These are phyloP conservation scores for Neodidymelliopsis sp. DNA, from an alignment of 2,329 filamentous ascomycete genomes.

Conservation along the genomic window DNA sequence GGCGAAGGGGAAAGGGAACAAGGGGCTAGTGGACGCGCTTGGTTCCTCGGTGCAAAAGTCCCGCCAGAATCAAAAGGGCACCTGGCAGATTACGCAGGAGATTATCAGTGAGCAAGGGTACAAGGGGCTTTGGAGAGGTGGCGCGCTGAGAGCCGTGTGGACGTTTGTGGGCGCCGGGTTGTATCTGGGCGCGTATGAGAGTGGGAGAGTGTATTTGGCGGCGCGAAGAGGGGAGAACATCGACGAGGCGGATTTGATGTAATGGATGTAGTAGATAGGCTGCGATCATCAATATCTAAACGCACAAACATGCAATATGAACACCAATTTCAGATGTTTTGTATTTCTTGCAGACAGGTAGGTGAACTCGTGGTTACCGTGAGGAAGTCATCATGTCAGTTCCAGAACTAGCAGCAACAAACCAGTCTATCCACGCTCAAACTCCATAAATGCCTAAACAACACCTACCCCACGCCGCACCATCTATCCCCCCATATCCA, in stretches of 20 bases:
- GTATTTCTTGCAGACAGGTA: too few species aligned
- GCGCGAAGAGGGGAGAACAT: slow-evolving; percentile 52
- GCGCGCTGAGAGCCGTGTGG: slow-evolving; percentile 76
- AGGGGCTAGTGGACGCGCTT: slow-evolving; percentile 50
- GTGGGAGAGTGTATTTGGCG: slow-evolving; percentile 66
- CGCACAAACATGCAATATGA: too few species aligned
- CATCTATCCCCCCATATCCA: too few species aligned
- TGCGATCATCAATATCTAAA: too few species aligned
- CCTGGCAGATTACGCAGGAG: slow-evolving; percentile 68
- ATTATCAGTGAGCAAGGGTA: slow-evolving; percentile 73
- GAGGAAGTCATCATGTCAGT: too few species aligned
- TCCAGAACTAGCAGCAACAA: too few species aligned
- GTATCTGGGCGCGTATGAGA: slow-evolving; percentile 87
- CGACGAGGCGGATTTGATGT: slow-evolving; percentile 43
- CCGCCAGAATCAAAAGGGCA: slow-evolving; percentile 45
- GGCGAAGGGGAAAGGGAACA: slow-evolving; percentile 13
- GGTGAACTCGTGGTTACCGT: too few species aligned
- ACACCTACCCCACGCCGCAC: too few species aligned
- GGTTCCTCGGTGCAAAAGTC: slow-evolving; percentile 47
- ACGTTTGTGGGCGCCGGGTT: slow-evolving; percentile 83
- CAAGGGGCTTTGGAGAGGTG: slow-evolving; percentile 79
- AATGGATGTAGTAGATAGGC: too few species aligned
- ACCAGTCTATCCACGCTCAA: too few species aligned
- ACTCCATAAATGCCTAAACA: too few species aligned
- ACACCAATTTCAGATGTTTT: too few species aligned